Evolutionary conservation across 805 yeast species (phyloP).

Genomic region (Sugiyamaella americana): DNA sequence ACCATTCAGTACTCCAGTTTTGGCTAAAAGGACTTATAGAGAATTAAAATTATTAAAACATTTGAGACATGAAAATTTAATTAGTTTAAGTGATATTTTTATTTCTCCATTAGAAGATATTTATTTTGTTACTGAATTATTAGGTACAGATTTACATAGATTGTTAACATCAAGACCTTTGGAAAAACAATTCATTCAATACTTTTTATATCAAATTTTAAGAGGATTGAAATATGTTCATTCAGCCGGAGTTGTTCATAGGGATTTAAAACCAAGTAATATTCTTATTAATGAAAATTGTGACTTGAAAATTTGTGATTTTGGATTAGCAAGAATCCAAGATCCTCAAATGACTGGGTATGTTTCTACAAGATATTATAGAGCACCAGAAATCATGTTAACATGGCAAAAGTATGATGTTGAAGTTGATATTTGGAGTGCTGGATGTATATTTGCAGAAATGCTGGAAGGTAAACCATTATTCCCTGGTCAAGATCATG

Average conservation of each 20-base stretch:
- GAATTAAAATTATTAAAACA: slow-evolving; percentile 91
- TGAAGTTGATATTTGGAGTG: slow-evolving; percentile 97
- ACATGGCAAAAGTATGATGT: slow-evolving; percentile 98
- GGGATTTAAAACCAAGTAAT: slow-evolving; percentile 78
- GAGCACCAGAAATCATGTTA: slow-evolving; percentile 98
- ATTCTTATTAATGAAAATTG: slow-evolving; percentile 84
- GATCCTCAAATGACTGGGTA: slow-evolving; percentile 99
- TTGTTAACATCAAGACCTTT: slow-evolving; percentile 86
- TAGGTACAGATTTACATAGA: slow-evolving; percentile 94
- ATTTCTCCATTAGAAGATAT: slow-evolving; percentile 93
- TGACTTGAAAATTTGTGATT: slow-evolving; percentile 86
- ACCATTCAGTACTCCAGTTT: slow-evolving; percentile 89
- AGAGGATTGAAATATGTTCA: slow-evolving; percentile 87
- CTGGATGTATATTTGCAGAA: slow-evolving; percentile 95
- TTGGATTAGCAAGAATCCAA: slow-evolving; percentile 93
- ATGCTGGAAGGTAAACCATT: slow-evolving; percentile 96
- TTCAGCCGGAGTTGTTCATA: slow-evolving; percentile 86
- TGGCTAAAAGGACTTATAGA: slow-evolving; percentile 94
- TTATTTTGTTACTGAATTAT: slow-evolving; percentile 89
- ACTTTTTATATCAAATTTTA: slow-evolving; percentile 86
- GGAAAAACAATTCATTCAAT: slow-evolving; percentile 94
- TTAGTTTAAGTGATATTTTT: slow-evolving; percentile 88
- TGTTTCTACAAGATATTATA: slow-evolving; percentile 89
- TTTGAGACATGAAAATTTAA: slow-evolving; percentile 88
- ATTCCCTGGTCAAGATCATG: slow-evolving; percentile 98